Conservation (phyloP, 352 stramenopile species). For the Phytopythium litorale region DNA sequence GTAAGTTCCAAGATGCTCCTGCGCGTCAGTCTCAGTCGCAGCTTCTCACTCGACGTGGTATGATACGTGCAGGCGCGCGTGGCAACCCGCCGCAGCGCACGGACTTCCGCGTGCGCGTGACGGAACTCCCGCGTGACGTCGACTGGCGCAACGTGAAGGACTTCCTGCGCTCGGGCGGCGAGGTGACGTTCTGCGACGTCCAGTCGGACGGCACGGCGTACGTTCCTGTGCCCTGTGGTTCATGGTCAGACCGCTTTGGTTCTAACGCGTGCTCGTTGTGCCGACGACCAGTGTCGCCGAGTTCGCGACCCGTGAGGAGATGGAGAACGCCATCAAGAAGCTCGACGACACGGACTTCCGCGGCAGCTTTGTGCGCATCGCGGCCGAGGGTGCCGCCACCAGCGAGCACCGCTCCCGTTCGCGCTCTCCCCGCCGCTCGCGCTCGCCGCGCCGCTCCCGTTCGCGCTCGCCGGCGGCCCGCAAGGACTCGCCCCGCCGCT, state of each 20-base stretch:
- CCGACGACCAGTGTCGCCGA: conserved; percentile 52
- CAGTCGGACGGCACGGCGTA: conserved; percentile 81
- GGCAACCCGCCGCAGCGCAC: conserved; percentile 74
- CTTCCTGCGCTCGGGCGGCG: conserved; percentile 75
- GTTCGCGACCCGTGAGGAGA: conserved; percentile 77
- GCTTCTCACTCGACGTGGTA: background rate
- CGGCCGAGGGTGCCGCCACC: conserved; percentile 30
- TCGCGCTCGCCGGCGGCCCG: conserved; percentile 62
- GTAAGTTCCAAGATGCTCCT: conserved; percentile 18
- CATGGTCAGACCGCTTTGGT: background rate
- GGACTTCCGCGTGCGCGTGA: conserved; percentile 73
- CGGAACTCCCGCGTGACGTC: conserved; percentile 68
- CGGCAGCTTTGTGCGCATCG: conserved; percentile 77
- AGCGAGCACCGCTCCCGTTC: conserved; percentile 44
- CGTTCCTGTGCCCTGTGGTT: conserved; percentile 16
- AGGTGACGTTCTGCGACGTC: conserved; percentile 86
- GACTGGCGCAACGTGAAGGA: conserved; percentile 89
- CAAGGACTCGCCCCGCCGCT: conserved; percentile 58
- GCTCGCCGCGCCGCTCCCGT: conserved; percentile 62
- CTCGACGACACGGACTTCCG: conserved; percentile 88
- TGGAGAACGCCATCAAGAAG: conserved; percentile 84
- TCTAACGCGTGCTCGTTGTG: background rate
- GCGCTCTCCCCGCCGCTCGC: conserved; percentile 50
- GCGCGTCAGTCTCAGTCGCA: background rate
- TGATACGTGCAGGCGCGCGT: conserved; percentile 8